These are phyloP conservation scores for Thalia dealbata DNA, from an alignment of 176 grass and related monocot species.

Conservation along the genomic window DNA sequence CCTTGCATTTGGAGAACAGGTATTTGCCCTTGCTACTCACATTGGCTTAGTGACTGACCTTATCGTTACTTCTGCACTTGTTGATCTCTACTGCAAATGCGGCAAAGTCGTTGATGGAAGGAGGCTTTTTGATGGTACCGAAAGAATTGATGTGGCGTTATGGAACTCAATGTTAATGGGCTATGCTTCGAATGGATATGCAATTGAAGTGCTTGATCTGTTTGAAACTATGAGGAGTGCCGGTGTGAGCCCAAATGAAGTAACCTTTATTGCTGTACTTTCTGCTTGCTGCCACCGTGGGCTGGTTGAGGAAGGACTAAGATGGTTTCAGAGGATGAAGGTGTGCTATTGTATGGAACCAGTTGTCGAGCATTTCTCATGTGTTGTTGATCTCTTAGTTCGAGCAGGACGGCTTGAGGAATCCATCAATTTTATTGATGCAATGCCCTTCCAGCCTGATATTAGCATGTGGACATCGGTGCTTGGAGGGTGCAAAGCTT, in stretches of 20 bases:
- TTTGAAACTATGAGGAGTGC: slow-evolving; percentile 35
- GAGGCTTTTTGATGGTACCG: slow-evolving; percentile 29
- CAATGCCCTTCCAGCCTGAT: slow-evolving; percentile 63
- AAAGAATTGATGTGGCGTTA: slow-evolving; percentile 31
- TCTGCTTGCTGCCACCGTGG: slow-evolving; percentile 60
- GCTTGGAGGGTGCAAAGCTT: slow-evolving; percentile 58
- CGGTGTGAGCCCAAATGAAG: slow-evolving; percentile 35
- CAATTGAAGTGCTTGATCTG: slow-evolving; percentile 37
- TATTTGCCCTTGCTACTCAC: slow-evolving; percentile 37
- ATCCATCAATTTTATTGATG: slow-evolving; percentile 62
- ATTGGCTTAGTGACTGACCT: slow-evolving; percentile 38
- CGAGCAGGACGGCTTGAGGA: slow-evolving; percentile 50
- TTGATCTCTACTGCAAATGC: slow-evolving; percentile 78
- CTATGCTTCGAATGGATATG: slow-evolving; percentile 68
- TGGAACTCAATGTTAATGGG: slow-evolving; percentile 76
- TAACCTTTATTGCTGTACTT: slow-evolving; percentile 54
- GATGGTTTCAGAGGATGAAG: slow-evolving; percentile 55
- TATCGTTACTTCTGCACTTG: slow-evolving; percentile 35
- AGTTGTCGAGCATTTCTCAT: slow-evolving; percentile 52
- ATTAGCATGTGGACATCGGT: slow-evolving; percentile 46
- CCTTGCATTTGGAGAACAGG: slow-evolving; percentile 46
- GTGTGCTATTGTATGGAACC: slow-evolving; percentile 35
- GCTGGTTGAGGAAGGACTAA: slow-evolving; percentile 49
- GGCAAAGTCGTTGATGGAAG: slow-evolving; percentile 35
- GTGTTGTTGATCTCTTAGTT: slow-evolving; percentile 48